Evolutionary conservation across 345 rosid species (phyloP).

Genomic region (Citrus sinensis): DVS_A1.0 CM039162.1:31907001-31907500

Average conservation of each 20-base stretch:
- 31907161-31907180: not conserved
- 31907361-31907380: conserved; percentile 87
- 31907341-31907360: conserved; percentile 81
- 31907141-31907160: not conserved
- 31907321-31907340: conserved; percentile 1
- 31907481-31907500: conserved; percentile 79
- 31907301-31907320: not conserved
- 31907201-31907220: conserved; percentile 7
- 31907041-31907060: no score
- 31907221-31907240: conserved; percentile 26
- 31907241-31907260: conserved; percentile 11
- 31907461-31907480: conserved; percentile 97
- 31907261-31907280: conserved; percentile 9
- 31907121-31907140: not conserved
- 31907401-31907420: conserved; percentile 92
- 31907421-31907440: conserved; percentile 81
- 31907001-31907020: conserved; percentile 18
- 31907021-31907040: conserved; percentile 24
- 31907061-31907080: conserved; percentile 25
- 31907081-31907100: conserved; percentile 18
- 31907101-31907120: conserved; percentile 13
- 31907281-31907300: not conserved
- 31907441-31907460: conserved; percentile 89
- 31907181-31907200: not conserved
- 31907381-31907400: conserved; percentile 84